Base-by-base conservation (phyloP, 2,329 filamentous ascomycete genomes). In the Fusarium nurragi region DNA sequence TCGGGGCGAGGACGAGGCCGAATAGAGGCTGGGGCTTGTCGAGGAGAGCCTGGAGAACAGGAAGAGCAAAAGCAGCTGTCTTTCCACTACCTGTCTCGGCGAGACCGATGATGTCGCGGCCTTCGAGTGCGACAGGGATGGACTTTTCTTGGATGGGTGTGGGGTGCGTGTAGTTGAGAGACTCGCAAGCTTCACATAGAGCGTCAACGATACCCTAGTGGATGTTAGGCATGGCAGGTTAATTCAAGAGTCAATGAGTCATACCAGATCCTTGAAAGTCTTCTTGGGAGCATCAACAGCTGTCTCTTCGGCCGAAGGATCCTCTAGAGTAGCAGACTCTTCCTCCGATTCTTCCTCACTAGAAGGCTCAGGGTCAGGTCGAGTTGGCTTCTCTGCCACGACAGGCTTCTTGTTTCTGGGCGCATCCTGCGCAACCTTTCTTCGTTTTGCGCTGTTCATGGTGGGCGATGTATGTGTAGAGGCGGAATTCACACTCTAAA, bases 81-180 rank as follows among this genome's bases (percentile, higher is more conserved):
- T 98, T 99, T 78, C 95, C 95, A 74, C 89, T 93, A 69, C 95
- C 95, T 0, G 95, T 99, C 79, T 99, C 94, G 28, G 95, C 95
- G 48, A 98, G 84, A 38, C 94, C 95, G 69, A 99, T 97, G 30
- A 98, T 83, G 77, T 98, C 95, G 72, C 93, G 87, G 49, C 90
- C 89, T 72, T 91, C 79, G 5, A 97, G 83, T 32, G 94, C 94
- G 48, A 85, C 76, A 6, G 94, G 94, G 70, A 98, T 97, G 0
- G 93, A 86, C 76, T 96, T 86, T 48, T 85, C 84, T 77, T 97
- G 95, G 66, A 99, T 98, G 0, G 94, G 90, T 3, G 94, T 99
- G 0, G 95, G 92, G 25, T 85, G 79, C 72, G 90, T 96, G 84
- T 93, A 99, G 64, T 91, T 90, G 50, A 98, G 84, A 1, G 86